phyloP scores from a whole-genome alignment of 371 early-diverging fungal species.

The Mucor indicus region DNA sequence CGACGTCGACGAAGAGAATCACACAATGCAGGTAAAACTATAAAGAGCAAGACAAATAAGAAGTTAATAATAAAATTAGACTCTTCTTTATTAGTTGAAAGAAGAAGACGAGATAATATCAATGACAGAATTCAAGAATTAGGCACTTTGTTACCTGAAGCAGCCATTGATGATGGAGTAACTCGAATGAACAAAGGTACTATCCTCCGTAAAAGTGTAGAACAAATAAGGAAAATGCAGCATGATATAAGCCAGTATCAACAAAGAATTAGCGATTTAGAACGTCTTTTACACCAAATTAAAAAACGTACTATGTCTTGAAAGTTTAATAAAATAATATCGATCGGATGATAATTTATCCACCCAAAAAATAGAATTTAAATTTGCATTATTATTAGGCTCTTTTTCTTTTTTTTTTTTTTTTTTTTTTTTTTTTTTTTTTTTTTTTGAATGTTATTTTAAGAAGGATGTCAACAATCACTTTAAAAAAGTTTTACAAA shows the following conservation, averaged over 20 bases:
- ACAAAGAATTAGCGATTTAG: conserved; percentile 69
- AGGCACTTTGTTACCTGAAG: conserved; percentile 77
- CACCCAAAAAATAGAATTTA: too few relatives aligned
- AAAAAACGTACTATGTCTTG: too few relatives aligned
- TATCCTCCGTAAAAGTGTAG: conserved; percentile 86
- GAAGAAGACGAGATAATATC: conserved; percentile 94
- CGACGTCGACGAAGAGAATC: conserved; percentile 88
- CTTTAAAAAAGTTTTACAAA: too few relatives aligned
- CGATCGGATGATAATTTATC: too few relatives aligned
- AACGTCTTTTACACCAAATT: conserved; percentile 35
- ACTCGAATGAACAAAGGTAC: conserved; percentile 82
- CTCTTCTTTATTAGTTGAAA: conserved; percentile 62
- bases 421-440: too few relatives aligned
- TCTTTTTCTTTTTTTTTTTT: too few relatives aligned
- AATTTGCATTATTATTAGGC: too few relatives aligned
- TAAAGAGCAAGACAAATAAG: too few relatives aligned
- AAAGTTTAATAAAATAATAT: too few relatives aligned
- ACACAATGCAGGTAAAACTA: conserved; percentile 83
- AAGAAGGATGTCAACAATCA: too few relatives aligned
- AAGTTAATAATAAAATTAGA: too few relatives aligned
- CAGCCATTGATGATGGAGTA: conserved; percentile 48
- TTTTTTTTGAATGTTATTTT: too few relatives aligned
- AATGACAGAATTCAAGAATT: conserved; percentile 96
- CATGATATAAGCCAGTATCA: conserved; percentile 57
- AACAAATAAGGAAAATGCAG: conserved; percentile 79